Evolutionary conservation across 2,329 filamentous ascomycete species (phyloP).

Genomic region (Diaporthe helianthi): DNA sequence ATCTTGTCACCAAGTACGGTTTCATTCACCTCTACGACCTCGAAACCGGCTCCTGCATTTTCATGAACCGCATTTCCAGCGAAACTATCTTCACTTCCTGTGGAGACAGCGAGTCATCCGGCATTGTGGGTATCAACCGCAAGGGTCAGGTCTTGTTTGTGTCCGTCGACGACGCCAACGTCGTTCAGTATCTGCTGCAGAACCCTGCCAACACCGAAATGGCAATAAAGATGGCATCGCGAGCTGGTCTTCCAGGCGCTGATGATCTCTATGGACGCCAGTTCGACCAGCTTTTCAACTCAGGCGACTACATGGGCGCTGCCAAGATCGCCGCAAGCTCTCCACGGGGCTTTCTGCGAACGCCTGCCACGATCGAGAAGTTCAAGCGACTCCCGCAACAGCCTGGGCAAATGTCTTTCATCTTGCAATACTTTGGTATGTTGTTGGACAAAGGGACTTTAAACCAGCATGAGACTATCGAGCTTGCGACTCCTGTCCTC

Average conservation of each 20-base stretch:
- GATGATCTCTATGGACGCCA: slow-evolving; percentile 92
- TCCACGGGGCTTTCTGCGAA: slow-evolving; percentile 92
- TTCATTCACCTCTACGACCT: slow-evolving; percentile 99
- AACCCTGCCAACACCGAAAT: slow-evolving; percentile 94
- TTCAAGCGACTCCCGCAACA: slow-evolving; percentile 87
- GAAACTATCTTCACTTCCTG: slow-evolving; percentile 98
- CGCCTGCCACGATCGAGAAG: slow-evolving; percentile 91
- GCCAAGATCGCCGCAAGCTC: slow-evolving; percentile 98
- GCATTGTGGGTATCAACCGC: slow-evolving; percentile 94
- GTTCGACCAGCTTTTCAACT: slow-evolving; percentile 85
- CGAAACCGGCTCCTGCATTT: slow-evolving; percentile 93
- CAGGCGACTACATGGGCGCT: slow-evolving; percentile 84
- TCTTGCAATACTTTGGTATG: slow-evolving; percentile 97
- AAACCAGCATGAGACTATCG: slow-evolving; percentile 92
- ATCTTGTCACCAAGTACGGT: slow-evolving; percentile 97
- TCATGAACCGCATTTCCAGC: slow-evolving; percentile 99
- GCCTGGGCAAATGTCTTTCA: slow-evolving; percentile 87
- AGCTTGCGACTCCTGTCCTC: slow-evolving; percentile 90
- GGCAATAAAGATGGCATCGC: slow-evolving; percentile 94
- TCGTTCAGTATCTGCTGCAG: slow-evolving; percentile 94
- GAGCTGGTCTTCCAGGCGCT: slow-evolving; percentile 90
- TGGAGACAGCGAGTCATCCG: slow-evolving; percentile 80
- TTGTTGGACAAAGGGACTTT: slow-evolving; percentile 92
- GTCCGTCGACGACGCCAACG: slow-evolving; percentile 86
- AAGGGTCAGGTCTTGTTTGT: slow-evolving; percentile 97